Base-by-base conservation (phyloP, 306 rosid species). In the Amphicarpaea edgeworthii region DNA sequence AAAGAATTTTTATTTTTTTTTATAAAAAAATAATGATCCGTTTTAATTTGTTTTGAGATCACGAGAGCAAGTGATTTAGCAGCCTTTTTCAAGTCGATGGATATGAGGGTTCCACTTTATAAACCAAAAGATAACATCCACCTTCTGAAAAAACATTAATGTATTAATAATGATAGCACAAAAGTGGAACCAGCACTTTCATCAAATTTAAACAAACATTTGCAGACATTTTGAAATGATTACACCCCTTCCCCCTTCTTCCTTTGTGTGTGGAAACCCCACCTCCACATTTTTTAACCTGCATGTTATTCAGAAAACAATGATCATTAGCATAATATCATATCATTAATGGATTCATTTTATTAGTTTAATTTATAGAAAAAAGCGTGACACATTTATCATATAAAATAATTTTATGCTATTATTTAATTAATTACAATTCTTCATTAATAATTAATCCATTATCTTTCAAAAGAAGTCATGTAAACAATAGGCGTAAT, bases 281-380 rank as follows among this genome's bases (percentile, higher is more conserved):
- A 47, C 26, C 21, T 70, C 75, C 24, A 17, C n/a, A 54, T 69
- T 49, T 32, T 3, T 86, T 76, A 79, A 75, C 86, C 93, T 89
- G 82, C 75, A 70, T 74, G 12, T 17, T 8, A 43, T 3, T 59
- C 34, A 59, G 12, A 78, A 46, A 59, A 12, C 9, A 28, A 42
- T 16, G 4, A n/a, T 51, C 38, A 61, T 64, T 20, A 55, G 21
- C 51, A 49, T 37, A 16, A 49, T 1, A 45, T 59, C n/a, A 59
- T 26, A 32, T 30, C 55, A 6, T 24, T 20, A 59, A 40, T 26
- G 24, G 0, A 53, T 19, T 8, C 11, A 2, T 16, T 50, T 6
- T 16, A 50, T 6, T 7, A 50, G 23, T 50, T 50, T 50, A 50
- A 28, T 28, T 28, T 28, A 28, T 26, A n/a, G n/a, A n/a, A n/a